Evolutionary conservation across 2,329 filamentous ascomycete species (phyloP).

Genomic region (Alternaria alternata): DNA sequence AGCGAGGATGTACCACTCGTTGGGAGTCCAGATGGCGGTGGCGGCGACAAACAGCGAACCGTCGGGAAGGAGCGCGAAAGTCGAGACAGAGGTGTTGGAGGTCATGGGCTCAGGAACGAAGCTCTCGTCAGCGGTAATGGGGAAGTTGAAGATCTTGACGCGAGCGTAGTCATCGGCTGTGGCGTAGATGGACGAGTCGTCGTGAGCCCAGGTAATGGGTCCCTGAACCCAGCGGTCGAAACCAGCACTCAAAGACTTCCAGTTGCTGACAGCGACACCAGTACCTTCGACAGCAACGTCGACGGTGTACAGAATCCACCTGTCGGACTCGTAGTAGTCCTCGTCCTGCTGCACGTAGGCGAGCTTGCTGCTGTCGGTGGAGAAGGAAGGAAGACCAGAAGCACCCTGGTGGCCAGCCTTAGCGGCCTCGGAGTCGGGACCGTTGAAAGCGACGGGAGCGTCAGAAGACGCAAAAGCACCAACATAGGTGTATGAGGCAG

Average conservation of each 20-base stretch:
- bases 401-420: slow-evolving; percentile 67
- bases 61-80: slow-evolving; percentile 66
- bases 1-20: slow-evolving; percentile 40
- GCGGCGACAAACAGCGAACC: slow-evolving; percentile 58
- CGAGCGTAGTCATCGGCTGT: slow-evolving; percentile 47
- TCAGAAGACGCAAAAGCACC: slow-evolving; percentile 70
- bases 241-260: slow-evolving; percentile 37
- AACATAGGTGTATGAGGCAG: slow-evolving; percentile 82
- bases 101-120: slow-evolving; percentile 51
- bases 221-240: slow-evolving; percentile 44
- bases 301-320: slow-evolving; percentile 59
- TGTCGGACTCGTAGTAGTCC: slow-evolving; percentile 79
- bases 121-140: slow-evolving; percentile 64
- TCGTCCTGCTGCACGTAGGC: slow-evolving; percentile 80
- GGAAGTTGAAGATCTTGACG: slow-evolving; percentile 66
- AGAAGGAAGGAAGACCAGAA: slow-evolving; percentile 74
- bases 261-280: slow-evolving; percentile 39
- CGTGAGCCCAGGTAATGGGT: slow-evolving; percentile 42
- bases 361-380: slow-evolving; percentile 72
- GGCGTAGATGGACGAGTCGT: slow-evolving; percentile 42
- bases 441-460: slow-evolving; percentile 43
- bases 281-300: slow-evolving; percentile 35
- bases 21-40: slow-evolving; percentile 43
- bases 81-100: slow-evolving; percentile 52
- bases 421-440: slow-evolving; percentile 36